Conservation (phyloP, 1,284 basidiomycete genomes). For the Puccinia coronata region DNA sequence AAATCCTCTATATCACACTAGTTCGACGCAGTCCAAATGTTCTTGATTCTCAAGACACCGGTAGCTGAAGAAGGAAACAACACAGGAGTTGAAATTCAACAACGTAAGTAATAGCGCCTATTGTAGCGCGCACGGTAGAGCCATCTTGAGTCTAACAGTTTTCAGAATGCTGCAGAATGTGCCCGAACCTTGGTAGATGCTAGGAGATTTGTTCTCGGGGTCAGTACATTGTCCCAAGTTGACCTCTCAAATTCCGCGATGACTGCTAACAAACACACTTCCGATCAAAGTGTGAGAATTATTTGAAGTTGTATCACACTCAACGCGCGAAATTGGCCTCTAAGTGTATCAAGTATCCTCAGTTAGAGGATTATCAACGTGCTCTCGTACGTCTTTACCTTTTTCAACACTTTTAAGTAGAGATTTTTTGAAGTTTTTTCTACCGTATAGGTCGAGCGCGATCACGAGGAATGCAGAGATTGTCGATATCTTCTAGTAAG, state of each 20-base stretch:
- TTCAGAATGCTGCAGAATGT: constrained; percentile 21
- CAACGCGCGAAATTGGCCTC: constrained; percentile 49
- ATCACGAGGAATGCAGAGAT: constrained; percentile 47
- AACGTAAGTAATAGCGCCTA: constrained; percentile 21
- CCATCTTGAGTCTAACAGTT: not conserved
- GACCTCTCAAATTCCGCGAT: not conserved
- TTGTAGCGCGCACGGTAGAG: not conserved
- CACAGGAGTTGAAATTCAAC: constrained; percentile 49
- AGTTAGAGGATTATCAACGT: constrained; percentile 47
- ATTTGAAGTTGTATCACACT: constrained; percentile 47
- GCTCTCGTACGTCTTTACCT: constrained; percentile 22
- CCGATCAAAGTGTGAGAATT: constrained; percentile 38
- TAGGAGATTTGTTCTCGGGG: constrained; percentile 46
- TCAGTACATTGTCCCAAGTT: not conserved
- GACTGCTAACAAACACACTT: not conserved
- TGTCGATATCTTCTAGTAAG: constrained; percentile 38
- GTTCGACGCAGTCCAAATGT: constrained; percentile 46
- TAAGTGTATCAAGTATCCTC: constrained; percentile 48
- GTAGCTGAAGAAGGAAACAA: constrained; percentile 49
- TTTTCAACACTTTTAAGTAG: not conserved
- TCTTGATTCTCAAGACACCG: constrained; percentile 47
- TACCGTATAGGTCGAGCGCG: constrained; percentile 39
- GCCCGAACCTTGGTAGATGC: constrained; percentile 41
- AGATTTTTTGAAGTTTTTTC: not conserved
- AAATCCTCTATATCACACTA: not conserved